Evolutionary conservation across 1,284 basidiomycete species (phyloP).

Genomic region (Melampsora larici-populina): DNA sequence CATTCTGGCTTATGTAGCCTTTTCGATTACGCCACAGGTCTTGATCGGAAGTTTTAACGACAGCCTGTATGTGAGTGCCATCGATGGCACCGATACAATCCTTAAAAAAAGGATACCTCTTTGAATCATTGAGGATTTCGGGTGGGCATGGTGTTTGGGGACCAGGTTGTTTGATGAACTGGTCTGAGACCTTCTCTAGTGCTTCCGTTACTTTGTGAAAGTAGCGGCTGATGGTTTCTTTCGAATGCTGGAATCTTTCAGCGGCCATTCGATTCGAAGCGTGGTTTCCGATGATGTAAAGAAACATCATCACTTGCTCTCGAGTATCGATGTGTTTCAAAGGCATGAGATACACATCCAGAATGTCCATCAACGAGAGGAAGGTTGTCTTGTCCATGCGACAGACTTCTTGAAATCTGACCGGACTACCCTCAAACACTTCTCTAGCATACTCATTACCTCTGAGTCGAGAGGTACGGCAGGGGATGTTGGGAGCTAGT

Average conservation of each 20-base stretch:
- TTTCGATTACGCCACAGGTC: constrained; percentile 49
- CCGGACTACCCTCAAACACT: no score
- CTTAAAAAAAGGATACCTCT: no score
- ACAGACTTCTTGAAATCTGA: no score
- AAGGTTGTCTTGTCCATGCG: no score
- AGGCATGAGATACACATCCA: no score
- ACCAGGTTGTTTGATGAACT: neutral
- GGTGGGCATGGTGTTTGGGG: neutral
- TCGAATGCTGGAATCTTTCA: no score
- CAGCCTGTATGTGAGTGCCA: constrained; percentile 51
- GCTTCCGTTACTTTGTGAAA: neutral
- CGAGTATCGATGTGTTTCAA: neutral
- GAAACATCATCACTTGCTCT: neutral
- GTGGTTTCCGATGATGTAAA: neutral
- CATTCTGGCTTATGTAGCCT: constrained; percentile 49
- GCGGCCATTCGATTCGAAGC: neutral
- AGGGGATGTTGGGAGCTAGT: no score
- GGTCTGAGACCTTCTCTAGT: neutral
- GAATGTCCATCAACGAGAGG: no score
- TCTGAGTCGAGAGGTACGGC: no score
- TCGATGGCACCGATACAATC: constrained; percentile 53
- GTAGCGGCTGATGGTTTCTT: neutral
- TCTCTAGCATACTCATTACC: no score
- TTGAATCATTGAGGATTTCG: neutral
- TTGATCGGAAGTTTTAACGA: constrained; percentile 44